Evolutionary conservation across 345 rosid species (phyloP).

Genomic region (Eucalyptus melliodora): DNA sequence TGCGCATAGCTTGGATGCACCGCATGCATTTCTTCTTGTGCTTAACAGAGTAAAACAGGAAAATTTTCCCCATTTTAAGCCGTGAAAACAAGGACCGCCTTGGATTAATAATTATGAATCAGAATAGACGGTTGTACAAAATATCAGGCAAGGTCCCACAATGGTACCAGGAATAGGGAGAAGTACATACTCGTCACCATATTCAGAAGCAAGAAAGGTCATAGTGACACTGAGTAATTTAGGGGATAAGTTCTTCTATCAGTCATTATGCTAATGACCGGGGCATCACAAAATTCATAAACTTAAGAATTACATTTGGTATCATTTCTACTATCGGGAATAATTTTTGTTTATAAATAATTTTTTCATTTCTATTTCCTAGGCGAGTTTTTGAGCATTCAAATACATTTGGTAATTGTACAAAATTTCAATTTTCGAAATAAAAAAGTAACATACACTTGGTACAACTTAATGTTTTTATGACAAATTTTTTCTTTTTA

Average conservation of each 20-base stretch:
- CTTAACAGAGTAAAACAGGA: not conserved
- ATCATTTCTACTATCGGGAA: no score
- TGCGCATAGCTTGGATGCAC: not conserved
- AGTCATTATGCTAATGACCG: not conserved
- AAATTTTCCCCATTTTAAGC: not conserved
- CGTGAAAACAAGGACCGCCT: not conserved
- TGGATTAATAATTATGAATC: not conserved
- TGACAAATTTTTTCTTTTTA: no score
- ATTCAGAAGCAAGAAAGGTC: not conserved
- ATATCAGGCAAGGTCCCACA: not conserved
- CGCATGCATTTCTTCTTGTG: not conserved
- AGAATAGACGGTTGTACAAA: not conserved
- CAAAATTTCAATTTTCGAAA: no score
- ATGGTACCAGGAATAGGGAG: not conserved
- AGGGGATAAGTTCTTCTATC: not conserved
- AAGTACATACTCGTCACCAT: not conserved
- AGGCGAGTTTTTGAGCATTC: no score
- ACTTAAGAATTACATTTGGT: not conserved
- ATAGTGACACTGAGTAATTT: not conserved
- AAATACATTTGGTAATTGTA: fast-evolving
- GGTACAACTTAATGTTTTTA: no score
- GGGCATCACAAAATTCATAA: not conserved
- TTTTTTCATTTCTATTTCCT: no score
- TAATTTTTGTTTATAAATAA: no score
- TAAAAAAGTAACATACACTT: no score